Evolutionary conservation across 495 filamentous ascomycete species (phyloP).

Genomic region (Daldinia loculata): DNA sequence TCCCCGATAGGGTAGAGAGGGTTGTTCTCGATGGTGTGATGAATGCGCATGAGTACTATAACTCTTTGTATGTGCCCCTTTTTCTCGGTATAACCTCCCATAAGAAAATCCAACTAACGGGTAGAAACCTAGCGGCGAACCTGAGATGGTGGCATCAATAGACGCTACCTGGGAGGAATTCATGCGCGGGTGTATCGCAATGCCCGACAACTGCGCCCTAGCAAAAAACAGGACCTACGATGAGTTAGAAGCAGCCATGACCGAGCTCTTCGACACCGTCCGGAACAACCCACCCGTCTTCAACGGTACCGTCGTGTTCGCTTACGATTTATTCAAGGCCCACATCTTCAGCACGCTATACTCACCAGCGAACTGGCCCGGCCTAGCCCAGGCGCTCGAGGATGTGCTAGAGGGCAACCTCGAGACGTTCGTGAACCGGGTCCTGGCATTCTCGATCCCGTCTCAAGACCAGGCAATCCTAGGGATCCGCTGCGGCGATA

Average conservation of each 20-base stretch:
- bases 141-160: constrained; percentile 45
- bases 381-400: constrained; percentile 11
- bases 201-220: constrained; percentile 42
- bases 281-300: constrained; percentile 44
- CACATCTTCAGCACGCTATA: constrained; percentile 42
- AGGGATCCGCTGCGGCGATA: constrained; percentile 46
- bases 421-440: not conserved
- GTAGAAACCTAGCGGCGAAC: constrained; percentile 24
- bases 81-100: not conserved
- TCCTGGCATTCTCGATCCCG: not conserved
- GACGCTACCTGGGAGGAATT: constrained; percentile 45
- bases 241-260: constrained; percentile 44
- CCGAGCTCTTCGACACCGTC: constrained; percentile 39
- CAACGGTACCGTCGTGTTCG: constrained; percentile 1
- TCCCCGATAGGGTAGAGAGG: constrained; percentile 54
- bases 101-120: constrained; percentile 2
- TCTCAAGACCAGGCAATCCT: constrained; percentile 30
- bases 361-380: constrained; percentile 7
- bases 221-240: constrained; percentile 45
- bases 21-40: constrained; percentile 55
- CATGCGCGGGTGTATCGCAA: constrained; percentile 43
- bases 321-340: constrained; percentile 21
- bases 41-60: constrained; percentile 52
- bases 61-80: constrained; percentile 8
- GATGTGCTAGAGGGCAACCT: constrained; percentile 21